Conservation (phyloP, 805 yeast species). For the Candida alai region DNA sequence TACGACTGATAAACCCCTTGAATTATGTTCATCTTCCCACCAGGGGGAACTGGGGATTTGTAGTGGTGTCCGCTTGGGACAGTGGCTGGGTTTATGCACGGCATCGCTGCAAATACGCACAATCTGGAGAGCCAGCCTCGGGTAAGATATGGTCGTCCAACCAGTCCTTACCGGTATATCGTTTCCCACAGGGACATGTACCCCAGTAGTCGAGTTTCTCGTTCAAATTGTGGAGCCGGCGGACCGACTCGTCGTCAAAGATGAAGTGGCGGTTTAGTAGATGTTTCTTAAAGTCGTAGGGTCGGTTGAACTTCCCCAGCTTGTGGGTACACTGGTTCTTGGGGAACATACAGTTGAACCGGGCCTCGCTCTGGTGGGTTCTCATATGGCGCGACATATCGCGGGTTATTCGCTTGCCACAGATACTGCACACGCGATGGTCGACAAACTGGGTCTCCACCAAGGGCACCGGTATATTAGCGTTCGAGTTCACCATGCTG, state of each 20-base stretch:
- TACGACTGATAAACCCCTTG: no score
- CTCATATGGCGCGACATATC: slow-evolving; percentile 62
- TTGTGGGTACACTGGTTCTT: slow-evolving; percentile 52
- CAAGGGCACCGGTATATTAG: slow-evolving; percentile 28
- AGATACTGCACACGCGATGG: slow-evolving; percentile 43
- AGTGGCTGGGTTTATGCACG: no score
- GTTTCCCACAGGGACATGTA: slow-evolving; percentile 41
- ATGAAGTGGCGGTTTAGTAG: slow-evolving; percentile 55
- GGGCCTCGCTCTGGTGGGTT: slow-evolving; percentile 53
- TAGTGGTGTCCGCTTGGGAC: no score
- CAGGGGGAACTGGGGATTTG: no score
- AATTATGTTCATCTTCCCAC: no score
- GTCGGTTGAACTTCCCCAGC: slow-evolving; percentile 61
- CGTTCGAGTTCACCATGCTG: slow-evolving; percentile 33
- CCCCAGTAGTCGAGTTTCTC: slow-evolving; percentile 53
- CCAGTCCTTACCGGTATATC: slow-evolving; percentile 34
- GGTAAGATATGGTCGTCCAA: slow-evolving; percentile 33
- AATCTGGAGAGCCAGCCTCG: no score
- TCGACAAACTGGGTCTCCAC: slow-evolving; percentile 40
- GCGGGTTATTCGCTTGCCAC: slow-evolving; percentile 52
- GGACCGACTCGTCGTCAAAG: slow-evolving; percentile 46
- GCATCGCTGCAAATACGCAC: no score
- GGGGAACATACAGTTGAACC: slow-evolving; percentile 59
- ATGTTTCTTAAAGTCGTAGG: slow-evolving; percentile 67
- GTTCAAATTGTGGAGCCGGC: slow-evolving; percentile 45